Base-by-base conservation (phyloP, 2,329 filamentous ascomycete species). In the Beauveria varroae region DNA sequence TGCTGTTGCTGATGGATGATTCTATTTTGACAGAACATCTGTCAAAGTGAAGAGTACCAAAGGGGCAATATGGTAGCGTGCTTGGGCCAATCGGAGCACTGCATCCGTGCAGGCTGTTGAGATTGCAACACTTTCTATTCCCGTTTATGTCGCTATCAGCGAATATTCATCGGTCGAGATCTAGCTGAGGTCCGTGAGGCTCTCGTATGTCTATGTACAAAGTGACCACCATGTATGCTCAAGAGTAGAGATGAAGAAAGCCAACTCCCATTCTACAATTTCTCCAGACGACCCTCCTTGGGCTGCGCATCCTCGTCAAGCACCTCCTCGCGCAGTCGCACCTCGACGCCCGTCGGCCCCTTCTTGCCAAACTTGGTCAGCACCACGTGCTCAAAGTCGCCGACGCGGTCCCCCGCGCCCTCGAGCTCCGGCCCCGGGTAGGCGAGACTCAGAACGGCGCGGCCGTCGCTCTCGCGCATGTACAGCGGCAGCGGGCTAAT, bases 371-470 rank as follows among this genome's bases (percentile, higher is more conserved):
- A 84, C 57, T 73, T 75, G 4, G 85, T 79, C 64, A 88, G 64
- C 18, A 87, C 80, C 8, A 87, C 83, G n/a, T 78, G 77, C 65
- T 85, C 79, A 70, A 72, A 76, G 64, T 88, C 86, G 0, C 86
- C 86, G 0, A 78, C 78, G 55, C 81, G 74, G 3, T 70, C 34
- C 34, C 30, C 76, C 3, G 69, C 75, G 0, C 67, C 78, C 65
- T 73, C 74, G 41, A 87, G 72, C 70, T 87, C 85, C 4, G 73
- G 76, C 0, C 84, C 84, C 0, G 85, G 82, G 65, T 78, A 79
- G 57, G 86, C 82, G n/a, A 89, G 68, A 0, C 74, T 81, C 44
- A 88, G 67, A 2, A 87, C 80, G 12, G 77, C 67, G 57, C 81
- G 74, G 12, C 75, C 75, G 61, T 82, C 81, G 3, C 69, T 67